Evolutionary conservation across 306 rosid genomes (phyloP), one percentile per base, ranked within the genome.

Genomic region (Citrullus mucosospermus): DNA sequence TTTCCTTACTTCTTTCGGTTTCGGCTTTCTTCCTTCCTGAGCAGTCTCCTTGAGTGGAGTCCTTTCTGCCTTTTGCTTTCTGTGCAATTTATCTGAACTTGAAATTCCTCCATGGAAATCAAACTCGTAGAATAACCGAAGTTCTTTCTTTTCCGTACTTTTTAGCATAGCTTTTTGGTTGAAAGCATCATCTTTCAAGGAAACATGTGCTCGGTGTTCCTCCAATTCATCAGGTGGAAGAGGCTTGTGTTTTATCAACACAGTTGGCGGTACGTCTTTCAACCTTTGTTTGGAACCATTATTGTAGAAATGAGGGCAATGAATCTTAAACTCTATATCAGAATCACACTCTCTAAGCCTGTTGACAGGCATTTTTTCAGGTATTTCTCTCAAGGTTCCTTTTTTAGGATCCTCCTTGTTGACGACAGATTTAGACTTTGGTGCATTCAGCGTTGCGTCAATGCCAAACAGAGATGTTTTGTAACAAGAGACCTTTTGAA

Each of bases 161-260:
- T 85, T 65, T 17, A 46, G 51, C 78, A 61, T 68, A 70, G 56
- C 69, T 79, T 77, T 78, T 56, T 59, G 79, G 83, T 81, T 79
- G 55, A 80, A 78, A 81, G 86, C 82, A 8, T 81, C 82, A 8
- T 85, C 85, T 51, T 83, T 88, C 22, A 10, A 78, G 71, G 46
- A 82, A 78, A 81, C 58, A 18, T 80, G 86, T 57, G 65, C 81
- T 20, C 62, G 44, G 48, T 75, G 51, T 73, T 80, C 80, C 13
- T 81, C 83, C 25, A 28, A 38, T 59, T 82, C 83, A 43, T 7
- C 77, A n/a, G 57, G 50, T 16, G 88, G 78, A 81, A 68, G 77
- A 59, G 50, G 78, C 58, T 88, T 78, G 28, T 97, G 99, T 85
- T 90, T 90, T 80, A 96, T 90, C 25, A 92, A 85, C 60, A 96